These are phyloP conservation scores for Malus hybrid DNA, from an alignment of 331 rosid genomes.

Conservation along the genomic window DNA sequence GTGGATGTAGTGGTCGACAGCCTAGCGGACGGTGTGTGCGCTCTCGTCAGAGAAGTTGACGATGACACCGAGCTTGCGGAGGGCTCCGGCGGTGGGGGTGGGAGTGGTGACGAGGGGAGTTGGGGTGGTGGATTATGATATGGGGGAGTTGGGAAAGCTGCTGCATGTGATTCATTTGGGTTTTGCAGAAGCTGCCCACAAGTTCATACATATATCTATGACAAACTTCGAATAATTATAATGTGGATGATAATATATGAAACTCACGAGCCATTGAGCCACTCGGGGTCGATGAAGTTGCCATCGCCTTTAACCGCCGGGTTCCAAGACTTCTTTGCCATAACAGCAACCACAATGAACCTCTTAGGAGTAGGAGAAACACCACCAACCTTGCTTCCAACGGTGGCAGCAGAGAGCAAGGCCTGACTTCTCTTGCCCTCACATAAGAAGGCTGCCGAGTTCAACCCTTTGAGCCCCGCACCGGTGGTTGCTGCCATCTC, in stretches of 20 bases:
- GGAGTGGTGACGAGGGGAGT: slow-evolving; percentile 79
- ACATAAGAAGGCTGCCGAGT: slow-evolving; percentile 1
- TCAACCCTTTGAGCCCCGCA: slow-evolving; percentile 69
- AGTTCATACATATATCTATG: no score
- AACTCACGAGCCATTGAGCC: slow-evolving; percentile 99
- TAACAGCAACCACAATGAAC: slow-evolving; percentile 53
- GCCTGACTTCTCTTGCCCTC: slow-evolving; percentile 69
- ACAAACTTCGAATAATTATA: background rate
- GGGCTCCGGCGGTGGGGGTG: slow-evolving; percentile 93
- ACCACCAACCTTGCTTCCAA: slow-evolving; percentile 30
- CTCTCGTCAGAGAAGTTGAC: slow-evolving; percentile 92
- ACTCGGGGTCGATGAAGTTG: slow-evolving; percentile 76
- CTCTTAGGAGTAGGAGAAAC: slow-evolving; percentile 34
- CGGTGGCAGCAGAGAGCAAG: slow-evolving; percentile 34
- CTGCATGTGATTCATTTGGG: slow-evolving; percentile 42
- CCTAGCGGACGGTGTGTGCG: slow-evolving; percentile 91
- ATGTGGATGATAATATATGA: background rate
- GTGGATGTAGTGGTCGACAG: slow-evolving; percentile 81
- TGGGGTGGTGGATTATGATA: slow-evolving; percentile 86
- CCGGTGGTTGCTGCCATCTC: slow-evolving; percentile 90
- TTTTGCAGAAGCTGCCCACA: background rate
- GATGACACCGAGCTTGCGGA: slow-evolving; percentile 88
- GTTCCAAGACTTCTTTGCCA: slow-evolving; percentile 82
- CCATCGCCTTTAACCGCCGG: slow-evolving; percentile 72
- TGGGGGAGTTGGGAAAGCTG: slow-evolving; percentile 39